phyloP scores from a whole-genome alignment of 1,139 yeast genomes.

The Kurtzmaniella quercitrusa region DNA sequence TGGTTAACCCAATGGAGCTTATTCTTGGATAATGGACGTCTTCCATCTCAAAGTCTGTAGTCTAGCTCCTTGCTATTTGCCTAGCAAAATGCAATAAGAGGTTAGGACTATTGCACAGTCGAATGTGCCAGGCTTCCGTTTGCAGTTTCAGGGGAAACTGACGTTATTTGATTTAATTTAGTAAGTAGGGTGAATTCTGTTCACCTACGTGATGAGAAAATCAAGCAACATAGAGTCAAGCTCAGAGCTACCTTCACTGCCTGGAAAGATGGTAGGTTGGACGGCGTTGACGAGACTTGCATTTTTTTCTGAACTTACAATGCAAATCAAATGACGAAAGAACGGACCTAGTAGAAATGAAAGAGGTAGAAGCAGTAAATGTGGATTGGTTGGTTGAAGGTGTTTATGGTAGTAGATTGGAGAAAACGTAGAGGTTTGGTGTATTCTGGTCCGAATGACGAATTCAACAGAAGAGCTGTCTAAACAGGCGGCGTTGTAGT shows the following conservation, averaged over 20 bases:
- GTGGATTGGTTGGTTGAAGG: too few relatives aligned
- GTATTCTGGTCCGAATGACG: too few relatives aligned
- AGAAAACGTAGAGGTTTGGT: too few relatives aligned
- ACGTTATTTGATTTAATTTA: slow-evolving; percentile 16
- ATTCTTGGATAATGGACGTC: slow-evolving; percentile 68
- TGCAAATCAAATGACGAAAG: neutral
- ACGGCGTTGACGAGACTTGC: slow-evolving; percentile 45
- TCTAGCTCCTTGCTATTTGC: slow-evolving; percentile 7
- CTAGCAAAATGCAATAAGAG: too few relatives aligned
- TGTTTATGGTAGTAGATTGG: too few relatives aligned
- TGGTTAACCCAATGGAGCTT: slow-evolving; percentile 88
- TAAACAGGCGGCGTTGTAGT: too few relatives aligned
- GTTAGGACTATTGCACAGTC: slow-evolving; percentile 54
- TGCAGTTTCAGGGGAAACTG: slow-evolving; percentile 21
- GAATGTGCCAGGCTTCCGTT: slow-evolving; percentile 61
- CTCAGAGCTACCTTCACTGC: slow-evolving; percentile 61
- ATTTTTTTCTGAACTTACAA: slow-evolving; percentile 23
- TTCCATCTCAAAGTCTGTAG: slow-evolving; percentile 29
- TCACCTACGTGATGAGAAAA: slow-evolving; percentile 62
- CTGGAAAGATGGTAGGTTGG: slow-evolving; percentile 46
- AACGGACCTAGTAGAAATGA: neutral
- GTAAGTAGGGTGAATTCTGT: slow-evolving; percentile 3
- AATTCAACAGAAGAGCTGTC: too few relatives aligned
- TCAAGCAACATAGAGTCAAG: slow-evolving; percentile 90
- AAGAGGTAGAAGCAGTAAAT: too few relatives aligned